Percentiles rank a stretch among this genome's conserved stretches.
Conservation (phyloP, 257 asterid species). For the Solanum appendiculatum region DNA sequence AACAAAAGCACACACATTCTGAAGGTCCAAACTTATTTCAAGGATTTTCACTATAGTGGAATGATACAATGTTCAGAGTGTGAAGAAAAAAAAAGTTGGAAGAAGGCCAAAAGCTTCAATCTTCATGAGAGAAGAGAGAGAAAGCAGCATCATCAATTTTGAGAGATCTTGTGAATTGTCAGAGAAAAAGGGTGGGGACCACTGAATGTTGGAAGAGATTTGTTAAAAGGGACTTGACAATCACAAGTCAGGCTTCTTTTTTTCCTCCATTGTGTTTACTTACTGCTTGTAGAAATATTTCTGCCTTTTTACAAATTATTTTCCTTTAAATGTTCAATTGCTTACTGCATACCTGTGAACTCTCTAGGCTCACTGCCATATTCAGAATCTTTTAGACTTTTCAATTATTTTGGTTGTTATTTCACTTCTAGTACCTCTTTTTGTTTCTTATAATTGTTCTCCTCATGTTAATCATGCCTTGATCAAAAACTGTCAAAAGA, state of each 20-base stretch:
- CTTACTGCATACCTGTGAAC: not conserved
- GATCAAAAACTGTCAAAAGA: not conserved
- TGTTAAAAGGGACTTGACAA: not conserved
- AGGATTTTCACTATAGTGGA: not conserved
- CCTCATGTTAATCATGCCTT: not conserved
- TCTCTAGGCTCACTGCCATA: not conserved
- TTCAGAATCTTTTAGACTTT: not conserved
- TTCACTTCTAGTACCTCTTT: not conserved
- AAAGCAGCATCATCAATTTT: not conserved
- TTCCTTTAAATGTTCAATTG: not conserved
- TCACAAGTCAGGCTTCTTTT: conserved; percentile 1
- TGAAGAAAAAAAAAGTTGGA: not conserved
- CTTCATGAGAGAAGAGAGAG: not conserved
- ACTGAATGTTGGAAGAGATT: conserved; percentile 4
- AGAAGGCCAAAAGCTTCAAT: not conserved
- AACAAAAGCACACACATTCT: not conserved
- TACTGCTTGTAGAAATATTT: not conserved
- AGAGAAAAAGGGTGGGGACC: not conserved
- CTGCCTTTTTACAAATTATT: not conserved
- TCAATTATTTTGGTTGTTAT: not conserved
- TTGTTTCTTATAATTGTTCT: not conserved
- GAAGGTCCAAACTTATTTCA: not conserved
- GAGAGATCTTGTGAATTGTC: conserved; percentile 4
- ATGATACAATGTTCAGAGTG: not conserved
- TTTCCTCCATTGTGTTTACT: not conserved